These are phyloP conservation scores for Kodamaea fungicola DNA, from an alignment of 1,139 yeast genomes.

Conservation along the genomic window DNA sequence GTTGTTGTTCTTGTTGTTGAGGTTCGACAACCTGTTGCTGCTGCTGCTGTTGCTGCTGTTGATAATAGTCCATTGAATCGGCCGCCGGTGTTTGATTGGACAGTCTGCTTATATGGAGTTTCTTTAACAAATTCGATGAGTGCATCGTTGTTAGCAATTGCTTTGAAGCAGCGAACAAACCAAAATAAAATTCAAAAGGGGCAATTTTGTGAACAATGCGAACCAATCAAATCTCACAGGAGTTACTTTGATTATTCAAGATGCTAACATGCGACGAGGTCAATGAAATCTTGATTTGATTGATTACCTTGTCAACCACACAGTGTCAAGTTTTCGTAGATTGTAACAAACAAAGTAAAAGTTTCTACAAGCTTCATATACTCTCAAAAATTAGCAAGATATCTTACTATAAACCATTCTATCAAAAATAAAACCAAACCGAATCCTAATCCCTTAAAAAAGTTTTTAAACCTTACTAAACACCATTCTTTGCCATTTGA, in stretches of 20 bases:
- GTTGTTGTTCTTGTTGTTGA: slow-evolving; percentile 3
- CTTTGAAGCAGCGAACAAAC: neutral
- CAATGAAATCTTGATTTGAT: no score
- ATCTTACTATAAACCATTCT: no score
- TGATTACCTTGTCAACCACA: no score
- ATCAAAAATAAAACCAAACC: no score
- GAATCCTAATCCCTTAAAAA: no score
- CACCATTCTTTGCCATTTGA: slow-evolving; percentile 52
- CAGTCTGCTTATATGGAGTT: slow-evolving; percentile 22
- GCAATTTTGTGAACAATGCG: neutral
- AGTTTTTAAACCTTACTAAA: slow-evolving; percentile 10
- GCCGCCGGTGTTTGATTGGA: slow-evolving; percentile 9
- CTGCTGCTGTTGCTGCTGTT: slow-evolving; percentile 5
- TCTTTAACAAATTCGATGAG: slow-evolving; percentile 20
- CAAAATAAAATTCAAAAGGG: neutral
- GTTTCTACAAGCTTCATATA: no score
- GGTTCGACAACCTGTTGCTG: slow-evolving; percentile 9
- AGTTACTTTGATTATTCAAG: no score
- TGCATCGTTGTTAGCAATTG: slow-evolving; percentile 13
- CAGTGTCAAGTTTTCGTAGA: no score
- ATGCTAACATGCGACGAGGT: no score
- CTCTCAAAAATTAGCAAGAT: no score
- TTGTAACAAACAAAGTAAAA: no score
- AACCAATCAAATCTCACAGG: neutral
- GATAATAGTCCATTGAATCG: slow-evolving; percentile 11